phyloP scores from a whole-genome alignment of 192 early-diverging fungal genomes.

The Coemansia sp. region DNA sequence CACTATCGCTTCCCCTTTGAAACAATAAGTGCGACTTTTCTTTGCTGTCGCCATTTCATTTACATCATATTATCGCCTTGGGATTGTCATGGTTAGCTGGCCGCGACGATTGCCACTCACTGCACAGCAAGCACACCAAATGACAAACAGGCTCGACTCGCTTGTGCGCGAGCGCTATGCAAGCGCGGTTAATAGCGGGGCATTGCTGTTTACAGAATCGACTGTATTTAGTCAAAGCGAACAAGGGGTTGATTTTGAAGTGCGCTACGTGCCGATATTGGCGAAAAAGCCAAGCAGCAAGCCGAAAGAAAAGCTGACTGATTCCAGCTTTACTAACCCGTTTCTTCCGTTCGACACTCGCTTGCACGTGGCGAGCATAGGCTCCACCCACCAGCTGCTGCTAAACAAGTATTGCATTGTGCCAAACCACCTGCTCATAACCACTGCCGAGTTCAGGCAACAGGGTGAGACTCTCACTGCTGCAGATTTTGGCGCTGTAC shows the following conservation, averaged over 20 bases:
- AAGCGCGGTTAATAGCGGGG: slow-evolving; percentile 33
- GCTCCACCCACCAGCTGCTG: slow-evolving; percentile 52
- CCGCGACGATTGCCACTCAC: neutral
- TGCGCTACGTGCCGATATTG: slow-evolving; percentile 41
- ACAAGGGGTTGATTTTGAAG: slow-evolving; percentile 32
- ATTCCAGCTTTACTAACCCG: slow-evolving; percentile 38
- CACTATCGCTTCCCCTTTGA: too few species aligned
- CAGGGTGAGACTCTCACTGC: slow-evolving; percentile 43
- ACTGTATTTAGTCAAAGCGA: slow-evolving; percentile 19
- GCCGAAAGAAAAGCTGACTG: slow-evolving; percentile 24
- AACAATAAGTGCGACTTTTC: too few species aligned
- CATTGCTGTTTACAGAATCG: slow-evolving; percentile 43
- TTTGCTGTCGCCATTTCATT: too few species aligned
- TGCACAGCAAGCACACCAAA: neutral
- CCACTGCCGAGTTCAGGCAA: slow-evolving; percentile 51
- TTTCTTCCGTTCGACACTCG: slow-evolving; percentile 39
- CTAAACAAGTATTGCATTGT: slow-evolving; percentile 66
- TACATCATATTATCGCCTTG: neutral
- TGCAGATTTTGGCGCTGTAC: slow-evolving; percentile 35
- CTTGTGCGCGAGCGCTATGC: slow-evolving; percentile 29
- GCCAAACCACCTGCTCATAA: slow-evolving; percentile 55
- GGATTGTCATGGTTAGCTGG: neutral
- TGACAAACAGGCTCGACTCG: slow-evolving; percentile 15
- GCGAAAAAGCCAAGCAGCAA: slow-evolving; percentile 43
- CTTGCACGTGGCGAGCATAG: slow-evolving; percentile 30